Percentiles rank a stretch among this genome's conserved stretches.
Conservation (phyloP, 352 stramenopile genomes). For the Phytophthora sojae region DNA sequence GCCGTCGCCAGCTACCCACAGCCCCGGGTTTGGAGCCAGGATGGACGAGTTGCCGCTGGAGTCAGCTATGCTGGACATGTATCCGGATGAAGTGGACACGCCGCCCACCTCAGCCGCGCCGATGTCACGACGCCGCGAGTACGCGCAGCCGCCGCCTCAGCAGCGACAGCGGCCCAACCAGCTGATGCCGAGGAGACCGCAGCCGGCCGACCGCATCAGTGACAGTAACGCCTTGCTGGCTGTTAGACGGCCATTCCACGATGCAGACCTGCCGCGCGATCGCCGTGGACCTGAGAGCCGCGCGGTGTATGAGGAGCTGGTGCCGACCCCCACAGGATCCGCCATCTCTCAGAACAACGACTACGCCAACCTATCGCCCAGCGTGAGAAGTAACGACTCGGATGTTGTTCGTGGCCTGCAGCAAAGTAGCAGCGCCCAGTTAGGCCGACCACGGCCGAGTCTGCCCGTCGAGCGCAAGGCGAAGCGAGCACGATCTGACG, state of each 20-base stretch:
- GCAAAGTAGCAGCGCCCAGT: conserved; percentile 1
- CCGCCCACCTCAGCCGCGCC: not conserved
- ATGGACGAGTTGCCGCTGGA: conserved; percentile 36
- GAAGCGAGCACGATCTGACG: conserved; percentile 20
- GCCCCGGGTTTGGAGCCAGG: conserved; percentile 9
- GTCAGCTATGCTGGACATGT: conserved; percentile 33
- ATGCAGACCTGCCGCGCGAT: conserved; percentile 25
- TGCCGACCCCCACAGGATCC: conserved; percentile 8
- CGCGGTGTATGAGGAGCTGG: conserved; percentile 36
- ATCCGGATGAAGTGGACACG: conserved; percentile 18
- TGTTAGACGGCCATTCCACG: conserved; percentile 19
- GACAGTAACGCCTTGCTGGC: conserved; percentile 17
- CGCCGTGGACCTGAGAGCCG: conserved; percentile 24
- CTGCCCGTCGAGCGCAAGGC: conserved; percentile 14
- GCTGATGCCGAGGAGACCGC: conserved; percentile 22
- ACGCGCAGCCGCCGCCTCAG: conserved; percentile 19
- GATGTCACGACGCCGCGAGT: conserved; percentile 27
- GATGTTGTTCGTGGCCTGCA: not conserved
- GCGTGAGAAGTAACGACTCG: not conserved
- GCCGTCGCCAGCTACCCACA: conserved; percentile 5
- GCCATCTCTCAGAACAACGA: conserved; percentile 8
- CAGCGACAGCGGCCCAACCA: conserved; percentile 32
- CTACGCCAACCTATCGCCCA: conserved; percentile 12
- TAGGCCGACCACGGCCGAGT: conserved; percentile 9
- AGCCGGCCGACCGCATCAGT: conserved; percentile 9